phyloP scores from a whole-genome alignment of 345 rosid genomes.

The Arabis alpina region DNA sequence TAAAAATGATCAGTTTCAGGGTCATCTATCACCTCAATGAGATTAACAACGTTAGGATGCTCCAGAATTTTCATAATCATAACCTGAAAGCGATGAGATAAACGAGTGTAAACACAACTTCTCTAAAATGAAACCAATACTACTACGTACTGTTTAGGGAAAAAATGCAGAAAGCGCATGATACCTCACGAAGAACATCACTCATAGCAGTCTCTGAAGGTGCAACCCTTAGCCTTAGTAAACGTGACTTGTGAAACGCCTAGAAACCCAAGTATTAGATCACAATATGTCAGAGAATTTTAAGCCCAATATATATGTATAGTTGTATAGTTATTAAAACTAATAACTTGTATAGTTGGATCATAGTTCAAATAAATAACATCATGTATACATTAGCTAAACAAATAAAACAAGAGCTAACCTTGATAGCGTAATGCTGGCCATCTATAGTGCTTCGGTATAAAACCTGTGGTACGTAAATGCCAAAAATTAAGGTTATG shows the following conservation, averaged over 20 bases:
- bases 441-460: slow-evolving; percentile 80
- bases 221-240: slow-evolving; percentile 80
- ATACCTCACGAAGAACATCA: slow-evolving; percentile 96
- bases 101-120: slow-evolving; percentile 12
- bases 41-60: slow-evolving; percentile 97
- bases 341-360: too few relatives aligned
- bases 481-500: slow-evolving; percentile 6
- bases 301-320: too few relatives aligned
- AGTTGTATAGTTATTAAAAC: too few relatives aligned
- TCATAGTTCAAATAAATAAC: slow-evolving; percentile 5
- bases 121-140: too few relatives aligned
- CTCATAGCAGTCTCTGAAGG: slow-evolving; percentile 99
- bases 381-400: too few relatives aligned
- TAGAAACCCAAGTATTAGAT: slow-evolving; percentile 42
- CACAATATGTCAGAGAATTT: slow-evolving; percentile 13
- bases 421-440: slow-evolving; percentile 92
- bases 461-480: slow-evolving; percentile 71
- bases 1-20: slow-evolving; percentile 90
- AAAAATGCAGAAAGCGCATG: background rate
- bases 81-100: slow-evolving; percentile 56
- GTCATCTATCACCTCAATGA: slow-evolving; percentile 98
- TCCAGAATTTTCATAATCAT: slow-evolving; percentile 90
- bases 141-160: background rate
- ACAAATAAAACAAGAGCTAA: slow-evolving; percentile 37
- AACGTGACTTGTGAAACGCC: slow-evolving; percentile 97